Evolutionary conservation across 768 basidiomycete species (phyloP), one percentile per base, ranked within the genome.

Genomic region (Auriculariales sp.): DNA sequence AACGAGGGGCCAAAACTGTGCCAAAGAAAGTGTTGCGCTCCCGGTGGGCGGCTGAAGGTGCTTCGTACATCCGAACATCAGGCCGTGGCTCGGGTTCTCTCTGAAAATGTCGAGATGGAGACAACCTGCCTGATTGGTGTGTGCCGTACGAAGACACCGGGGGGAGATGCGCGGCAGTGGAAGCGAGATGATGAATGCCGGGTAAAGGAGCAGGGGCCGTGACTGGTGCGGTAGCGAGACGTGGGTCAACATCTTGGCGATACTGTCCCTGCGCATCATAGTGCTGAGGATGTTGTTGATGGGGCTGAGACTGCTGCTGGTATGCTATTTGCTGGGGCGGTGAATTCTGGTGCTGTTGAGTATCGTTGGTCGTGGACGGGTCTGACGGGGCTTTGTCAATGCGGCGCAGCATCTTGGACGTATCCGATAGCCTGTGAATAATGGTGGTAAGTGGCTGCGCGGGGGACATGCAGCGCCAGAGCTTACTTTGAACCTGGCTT

Each of bases 401-500:
- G 45, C 85, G 78, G 48, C 87, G 78, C 48, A 89, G 78, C 83
- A 88, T 85, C 62, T 89, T 89, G 32, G 88, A 89, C 42, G 85
- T 85, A 61, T 90, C 88, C 31, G 87, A 89, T 35, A 91, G 68
- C 64, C 87, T 89, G 51, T 7, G 55, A 24, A 45, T 32, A 39
- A 55, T 28, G 4, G 50, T 12, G 17, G 35, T 31, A 15, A 52
- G 31, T 28, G 22, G 28, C 46, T 31, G 30, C 34, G 51, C 50
- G 30, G 46, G 52, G 53, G 51, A 49, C 52, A 52, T 32, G 25
- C 48, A 46, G 36, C 15, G 22, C 31, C 11, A n/a, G 32, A 39
- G 64, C 71, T 24, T 62, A 90, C 88, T 90, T 91, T 66, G 87
- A 89, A 57, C 87, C 88, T 15, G 87, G 87, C 59, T 91, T 91